These are phyloP conservation scores for Candida sojae DNA, from an alignment of 1,139 yeast species.

Conservation along the genomic window DNA sequence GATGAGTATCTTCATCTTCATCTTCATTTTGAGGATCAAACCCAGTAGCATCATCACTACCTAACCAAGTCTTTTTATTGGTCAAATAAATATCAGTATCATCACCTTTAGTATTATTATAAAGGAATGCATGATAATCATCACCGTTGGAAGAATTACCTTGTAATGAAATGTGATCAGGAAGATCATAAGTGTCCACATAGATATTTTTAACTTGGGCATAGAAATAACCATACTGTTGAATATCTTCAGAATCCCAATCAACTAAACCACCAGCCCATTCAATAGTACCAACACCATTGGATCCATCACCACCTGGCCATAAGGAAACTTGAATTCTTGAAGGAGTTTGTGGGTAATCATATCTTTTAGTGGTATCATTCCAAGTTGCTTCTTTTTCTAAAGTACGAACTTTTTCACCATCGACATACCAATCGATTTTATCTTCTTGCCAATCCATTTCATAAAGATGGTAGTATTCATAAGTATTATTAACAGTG, in stretches of 20 bases:
- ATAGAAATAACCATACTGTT: conserved; percentile 76
- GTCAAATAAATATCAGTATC: conserved; percentile 55
- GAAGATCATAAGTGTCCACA: conserved; percentile 71
- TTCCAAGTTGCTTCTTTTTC: conserved; percentile 68
- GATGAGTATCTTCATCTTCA: conserved; percentile 10
- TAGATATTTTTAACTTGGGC: conserved; percentile 61
- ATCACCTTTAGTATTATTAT: conserved; percentile 49
- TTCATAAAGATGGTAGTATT: conserved; percentile 72
- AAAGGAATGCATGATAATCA: conserved; percentile 53
- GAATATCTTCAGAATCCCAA: conserved; percentile 78
- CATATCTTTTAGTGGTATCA: conserved; percentile 55
- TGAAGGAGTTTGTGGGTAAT: conserved; percentile 90
- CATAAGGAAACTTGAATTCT: conserved; percentile 72
- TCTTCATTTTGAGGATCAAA: conserved; percentile 51
- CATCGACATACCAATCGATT: conserved; percentile 76
- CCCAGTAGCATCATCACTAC: conserved; percentile 64
- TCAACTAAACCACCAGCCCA: conserved; percentile 94
- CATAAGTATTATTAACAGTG: conserved; percentile 55
- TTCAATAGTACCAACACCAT: conserved; percentile 74
- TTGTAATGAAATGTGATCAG: conserved; percentile 41
- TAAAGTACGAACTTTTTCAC: conserved; percentile 66
- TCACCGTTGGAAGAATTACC: conserved; percentile 37
- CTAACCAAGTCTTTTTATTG: conserved; percentile 60
- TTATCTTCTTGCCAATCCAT: conserved; percentile 82
- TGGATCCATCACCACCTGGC: conserved; percentile 82